Percentiles rank a stretch among this genome's conserved stretches.
Conservation (phyloP, 2,329 filamentous ascomycete species). For the Aaosphaeria pasadenensis region DNA sequence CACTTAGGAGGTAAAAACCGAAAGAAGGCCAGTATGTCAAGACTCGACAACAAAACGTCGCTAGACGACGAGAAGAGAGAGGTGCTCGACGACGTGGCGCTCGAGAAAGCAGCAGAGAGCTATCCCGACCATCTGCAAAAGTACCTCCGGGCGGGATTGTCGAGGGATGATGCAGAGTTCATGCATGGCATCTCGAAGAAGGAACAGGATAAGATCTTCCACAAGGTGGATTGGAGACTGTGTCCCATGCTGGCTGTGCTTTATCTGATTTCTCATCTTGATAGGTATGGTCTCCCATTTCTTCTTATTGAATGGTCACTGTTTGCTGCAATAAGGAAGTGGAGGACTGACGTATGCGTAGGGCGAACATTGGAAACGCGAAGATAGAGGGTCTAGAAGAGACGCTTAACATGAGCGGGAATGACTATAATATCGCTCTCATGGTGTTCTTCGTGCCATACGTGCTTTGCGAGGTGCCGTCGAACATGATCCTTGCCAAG, state of each 20-base stretch:
- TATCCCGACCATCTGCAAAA: conserved; percentile 7
- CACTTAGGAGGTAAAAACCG: too few species aligned
- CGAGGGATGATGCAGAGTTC: conserved; percentile 24
- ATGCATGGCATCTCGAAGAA: conserved; percentile 17
- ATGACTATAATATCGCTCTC: conserved; percentile 61
- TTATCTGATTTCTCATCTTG: conserved; percentile 29
- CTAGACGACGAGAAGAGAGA: neutral
- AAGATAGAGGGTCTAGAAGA: conserved; percentile 28
- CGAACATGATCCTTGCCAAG: conserved; percentile 40
- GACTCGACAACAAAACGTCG: neutral
- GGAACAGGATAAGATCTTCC: conserved; percentile 19
- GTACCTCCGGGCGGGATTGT: conserved; percentile 12
- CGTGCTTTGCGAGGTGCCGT: conserved; percentile 35
- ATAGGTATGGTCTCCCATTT: conserved; percentile 8
- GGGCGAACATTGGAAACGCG: conserved; percentile 37
- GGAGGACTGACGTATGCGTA: neutral
- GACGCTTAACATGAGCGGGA: conserved; percentile 38
- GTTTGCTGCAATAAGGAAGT: neutral
- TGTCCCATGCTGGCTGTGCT: conserved; percentile 19
- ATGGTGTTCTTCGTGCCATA: conserved; percentile 59
- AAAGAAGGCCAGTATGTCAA: too few species aligned
- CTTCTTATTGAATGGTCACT: conserved; percentile 20
- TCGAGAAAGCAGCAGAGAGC: conserved; percentile 3
- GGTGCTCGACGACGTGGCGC: neutral
- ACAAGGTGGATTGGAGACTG: conserved; percentile 20